Percentiles rank a stretch among this genome's conserved stretches.
These are phyloP conservation scores for Hemerocallis citrina DNA, from an alignment of 106 monocot genomes.

Conservation along the genomic window DNA sequence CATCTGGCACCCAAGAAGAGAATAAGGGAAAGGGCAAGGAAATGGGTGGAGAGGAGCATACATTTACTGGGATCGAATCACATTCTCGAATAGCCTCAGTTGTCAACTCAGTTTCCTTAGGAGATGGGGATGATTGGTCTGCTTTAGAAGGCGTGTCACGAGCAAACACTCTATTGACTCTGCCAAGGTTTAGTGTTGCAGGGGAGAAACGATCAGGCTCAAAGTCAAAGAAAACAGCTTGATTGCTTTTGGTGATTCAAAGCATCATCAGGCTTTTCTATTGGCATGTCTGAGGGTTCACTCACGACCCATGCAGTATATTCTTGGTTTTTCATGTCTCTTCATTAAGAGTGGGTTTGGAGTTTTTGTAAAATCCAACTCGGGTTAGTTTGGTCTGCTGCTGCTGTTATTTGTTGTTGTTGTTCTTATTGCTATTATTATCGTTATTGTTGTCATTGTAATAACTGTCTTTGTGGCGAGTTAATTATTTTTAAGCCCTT, in stretches of 20 bases:
- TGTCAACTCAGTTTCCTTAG: neutral
- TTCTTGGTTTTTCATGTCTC: neutral
- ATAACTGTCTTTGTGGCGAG: constrained; percentile 9
- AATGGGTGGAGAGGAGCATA: neutral
- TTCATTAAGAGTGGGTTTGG: constrained; percentile 17
- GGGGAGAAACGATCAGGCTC: constrained; percentile 6
- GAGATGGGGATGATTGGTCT: constrained; percentile 17
- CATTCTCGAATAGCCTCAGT: neutral
- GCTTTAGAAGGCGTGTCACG: constrained; percentile 24
- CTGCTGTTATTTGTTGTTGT: too few species aligned
- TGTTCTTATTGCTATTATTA: neutral
- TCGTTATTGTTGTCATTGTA: constrained; percentile 6
- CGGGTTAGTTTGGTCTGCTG: constrained; percentile 11
- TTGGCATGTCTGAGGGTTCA: constrained; percentile 20
- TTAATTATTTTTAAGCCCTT: neutral
- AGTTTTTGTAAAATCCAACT: constrained; percentile 28
- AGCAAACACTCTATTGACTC: constrained; percentile 17
- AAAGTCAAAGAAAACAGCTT: neutral
- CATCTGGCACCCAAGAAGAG: neutral
- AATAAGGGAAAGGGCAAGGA: neutral
- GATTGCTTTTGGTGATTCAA: neutral
- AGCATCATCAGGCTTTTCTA: constrained; percentile 13
- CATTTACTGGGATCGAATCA: neutral
- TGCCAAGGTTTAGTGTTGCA: constrained; percentile 15
- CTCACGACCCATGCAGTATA: neutral